Evolutionary conservation across 169 alveolate genomes (phyloP).

Genomic region (Amoebophrya sp.): DNA sequence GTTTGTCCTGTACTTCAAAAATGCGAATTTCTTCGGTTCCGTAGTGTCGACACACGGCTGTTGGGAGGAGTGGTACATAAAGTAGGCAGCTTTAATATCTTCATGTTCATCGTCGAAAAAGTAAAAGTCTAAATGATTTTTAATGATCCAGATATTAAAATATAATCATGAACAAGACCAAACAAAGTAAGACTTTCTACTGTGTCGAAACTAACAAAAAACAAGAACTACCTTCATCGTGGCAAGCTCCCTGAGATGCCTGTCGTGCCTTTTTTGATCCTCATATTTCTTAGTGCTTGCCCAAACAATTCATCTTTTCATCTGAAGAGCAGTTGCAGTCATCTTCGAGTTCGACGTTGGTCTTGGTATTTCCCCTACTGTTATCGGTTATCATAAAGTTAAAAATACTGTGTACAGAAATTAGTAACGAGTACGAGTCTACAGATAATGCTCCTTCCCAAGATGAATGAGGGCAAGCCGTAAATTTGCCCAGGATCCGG

Average conservation of each 20-base stretch:
- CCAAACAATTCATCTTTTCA: too few species aligned
- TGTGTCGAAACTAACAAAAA: background rate
- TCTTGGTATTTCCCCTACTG: too few species aligned
- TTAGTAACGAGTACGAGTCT: too few species aligned
- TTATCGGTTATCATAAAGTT: too few species aligned
- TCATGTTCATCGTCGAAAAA: background rate
- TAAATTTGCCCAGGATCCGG: background rate
- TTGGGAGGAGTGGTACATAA: background rate
- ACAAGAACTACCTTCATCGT: background rate
- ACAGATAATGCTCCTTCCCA: too few species aligned
- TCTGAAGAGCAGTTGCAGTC: too few species aligned
- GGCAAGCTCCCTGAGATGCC: background rate
- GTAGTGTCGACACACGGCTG: constrained; percentile 9
- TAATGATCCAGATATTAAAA: background rate
- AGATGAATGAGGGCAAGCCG: too few species aligned
- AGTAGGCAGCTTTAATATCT: background rate
- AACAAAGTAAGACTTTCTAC: background rate
- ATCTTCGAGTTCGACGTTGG: too few species aligned
- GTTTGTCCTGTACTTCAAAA: background rate
- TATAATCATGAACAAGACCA: background rate
- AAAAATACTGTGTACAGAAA: too few species aligned
- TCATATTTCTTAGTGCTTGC: background rate
- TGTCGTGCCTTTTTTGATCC: background rate
- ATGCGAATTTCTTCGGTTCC: background rate
- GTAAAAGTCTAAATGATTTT: background rate